Percentiles rank a stretch among this genome's conserved stretches.
phyloP scores from a whole-genome alignment of 306 rosid species.

The Vigna radiata region DNA sequence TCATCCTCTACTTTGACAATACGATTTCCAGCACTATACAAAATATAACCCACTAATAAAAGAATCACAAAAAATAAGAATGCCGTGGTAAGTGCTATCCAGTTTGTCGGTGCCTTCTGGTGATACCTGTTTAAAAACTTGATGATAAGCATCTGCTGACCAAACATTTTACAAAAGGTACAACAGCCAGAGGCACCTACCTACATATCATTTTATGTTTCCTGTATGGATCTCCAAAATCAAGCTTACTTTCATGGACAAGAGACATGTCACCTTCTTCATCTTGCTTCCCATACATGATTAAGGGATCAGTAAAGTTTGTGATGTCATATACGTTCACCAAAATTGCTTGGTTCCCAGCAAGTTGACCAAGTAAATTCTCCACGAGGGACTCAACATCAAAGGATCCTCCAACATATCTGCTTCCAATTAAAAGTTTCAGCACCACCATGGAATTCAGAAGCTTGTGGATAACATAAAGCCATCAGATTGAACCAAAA shows the following conservation, averaged over 20 bases:
- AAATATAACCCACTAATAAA: conserved; percentile 81
- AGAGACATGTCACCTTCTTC: conserved; percentile 85
- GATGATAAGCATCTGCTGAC: conserved; percentile 38
- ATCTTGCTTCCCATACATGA: conserved; percentile 89
- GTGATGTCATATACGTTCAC: conserved; percentile 92
- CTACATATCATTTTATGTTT: conserved; percentile 95
- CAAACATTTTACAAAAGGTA: conserved; percentile 19
- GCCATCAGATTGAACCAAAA: conserved; percentile 29
- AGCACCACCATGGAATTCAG: conserved; percentile 40
- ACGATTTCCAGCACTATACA: conserved; percentile 91
- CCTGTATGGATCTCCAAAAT: conserved; percentile 96
- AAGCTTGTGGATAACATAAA: conserved; percentile 37
- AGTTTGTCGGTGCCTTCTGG: conserved; percentile 81
- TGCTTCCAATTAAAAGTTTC: conserved; percentile 50
- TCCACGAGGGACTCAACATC: conserved; percentile 98
- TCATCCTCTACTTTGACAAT: conserved; percentile 97
- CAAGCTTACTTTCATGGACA: conserved; percentile 84
- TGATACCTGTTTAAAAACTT: conserved; percentile 75
- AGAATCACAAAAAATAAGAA: conserved; percentile 81
- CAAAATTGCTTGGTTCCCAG: conserved; percentile 90
- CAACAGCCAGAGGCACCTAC: conserved; percentile 55
- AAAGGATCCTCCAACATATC: conserved; percentile 96
- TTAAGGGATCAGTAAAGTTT: conserved; percentile 70
- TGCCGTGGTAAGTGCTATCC: conserved; percentile 75
- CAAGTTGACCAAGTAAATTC: conserved; percentile 97